phyloP scores from a whole-genome alignment of 2,329 filamentous ascomycete genomes.

The Penicillium crustosum region DNA sequence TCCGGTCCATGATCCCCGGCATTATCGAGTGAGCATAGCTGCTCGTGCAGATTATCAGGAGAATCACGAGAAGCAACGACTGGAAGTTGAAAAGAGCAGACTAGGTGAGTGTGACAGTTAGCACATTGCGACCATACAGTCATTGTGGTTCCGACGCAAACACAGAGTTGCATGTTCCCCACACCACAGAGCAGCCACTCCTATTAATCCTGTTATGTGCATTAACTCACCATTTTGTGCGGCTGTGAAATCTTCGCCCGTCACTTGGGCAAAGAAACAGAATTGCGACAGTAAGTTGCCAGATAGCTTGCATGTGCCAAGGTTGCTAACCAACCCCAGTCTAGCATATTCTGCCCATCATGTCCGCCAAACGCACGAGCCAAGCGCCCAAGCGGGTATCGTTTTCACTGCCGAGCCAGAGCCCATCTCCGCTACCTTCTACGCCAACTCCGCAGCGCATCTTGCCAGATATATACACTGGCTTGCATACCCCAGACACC shows the following conservation, averaged over 20 bases:
- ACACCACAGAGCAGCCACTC: background rate
- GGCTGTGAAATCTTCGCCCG: constrained; percentile 5
- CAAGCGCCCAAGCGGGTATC: constrained; percentile 12
- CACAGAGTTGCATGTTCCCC: background rate
- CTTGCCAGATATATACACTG: background rate
- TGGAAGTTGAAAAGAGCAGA: constrained; percentile 99
- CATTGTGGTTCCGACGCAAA: background rate
- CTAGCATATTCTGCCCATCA: constrained; percentile 23
- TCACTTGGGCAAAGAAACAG: background rate
- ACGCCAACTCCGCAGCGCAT: background rate
- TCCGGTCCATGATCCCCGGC: constrained; percentile 84
- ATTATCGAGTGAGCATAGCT: constrained; percentile 90
- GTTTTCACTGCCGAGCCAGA: constrained; percentile 3
- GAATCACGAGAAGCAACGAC: constrained; percentile 87
- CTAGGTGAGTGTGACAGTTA: constrained; percentile 49
- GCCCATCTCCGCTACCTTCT: background rate
- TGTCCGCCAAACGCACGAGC: constrained; percentile 24
- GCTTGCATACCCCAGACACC: background rate
- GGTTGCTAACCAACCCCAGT: background rate
- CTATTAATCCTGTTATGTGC: background rate
- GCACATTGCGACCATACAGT: constrained; percentile 8
- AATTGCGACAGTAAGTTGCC: constrained; percentile 2
- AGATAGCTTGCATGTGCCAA: constrained; percentile 7
- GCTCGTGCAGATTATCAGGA: constrained; percentile 94
- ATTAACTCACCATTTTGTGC: constrained; percentile 34